Evolutionary conservation across 139 green algal genomes (phyloP), one percentile per base, ranked within the genome.

Genomic region (Choricystis sp.): DNA sequence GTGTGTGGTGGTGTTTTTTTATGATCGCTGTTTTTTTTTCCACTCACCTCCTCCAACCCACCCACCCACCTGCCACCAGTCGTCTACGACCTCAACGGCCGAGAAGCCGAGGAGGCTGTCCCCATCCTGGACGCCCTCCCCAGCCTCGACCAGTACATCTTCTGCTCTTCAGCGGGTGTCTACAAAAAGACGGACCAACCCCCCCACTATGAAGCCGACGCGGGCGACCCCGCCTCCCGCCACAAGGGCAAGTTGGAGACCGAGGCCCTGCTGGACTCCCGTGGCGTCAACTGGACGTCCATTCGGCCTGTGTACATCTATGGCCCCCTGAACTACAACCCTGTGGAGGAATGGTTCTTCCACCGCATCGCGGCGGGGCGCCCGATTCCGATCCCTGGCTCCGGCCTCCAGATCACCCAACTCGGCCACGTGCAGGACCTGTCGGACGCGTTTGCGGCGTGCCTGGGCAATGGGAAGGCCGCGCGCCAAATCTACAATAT

Each of bases 161-260:
- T 89, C 74, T 94, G 85, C 82, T 92, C 83, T 31, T 89, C 76
- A 26, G 83, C 91, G 26, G 91, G 91, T 25, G 91, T 97, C 56
- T 97, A 97, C 81, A 79, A 92, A 31, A 97, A 96, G 83, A 89
- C 74, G 48, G 81, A 94, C 63, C 65, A 88, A 75, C 94, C 97
- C 86, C 91, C 91, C 2, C 91, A 97, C 76, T 63, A 74, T 1
- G 89, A 97, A 79, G 81, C 83, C 60, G 91, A 97, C 70, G 85
- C 84, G 4, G 77, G 75, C 2, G 91, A 97, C 73, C 76, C 71
- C 65, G 95, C 96, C 74, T 84, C 67, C 61, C 72, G 91, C 27
- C 91, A 97, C 79, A 96, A 96, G 83, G 91, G 91, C 72, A 97
- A 97, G 84, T 83, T 97, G 58, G 76, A 95, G 62, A 96, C 89